Percentiles rank a stretch among this genome's conserved stretches.
phyloP scores from a whole-genome alignment of 2,329 filamentous ascomycete species.

The Alternaria infectoria region DNA sequence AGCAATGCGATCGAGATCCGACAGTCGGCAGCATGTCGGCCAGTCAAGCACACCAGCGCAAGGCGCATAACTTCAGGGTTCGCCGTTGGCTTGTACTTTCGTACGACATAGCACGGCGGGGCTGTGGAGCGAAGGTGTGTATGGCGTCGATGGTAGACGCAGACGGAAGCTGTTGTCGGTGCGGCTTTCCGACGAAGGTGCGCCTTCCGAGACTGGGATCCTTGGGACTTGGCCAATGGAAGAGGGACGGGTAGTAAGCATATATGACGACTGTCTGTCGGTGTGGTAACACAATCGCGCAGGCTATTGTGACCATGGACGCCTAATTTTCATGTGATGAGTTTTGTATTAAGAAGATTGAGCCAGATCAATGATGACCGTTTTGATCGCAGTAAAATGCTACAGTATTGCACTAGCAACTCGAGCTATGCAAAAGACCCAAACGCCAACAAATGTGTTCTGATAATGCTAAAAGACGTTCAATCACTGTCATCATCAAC shows the following conservation, averaged over 20 bases:
- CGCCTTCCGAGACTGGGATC: constrained; percentile 22
- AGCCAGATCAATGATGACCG: background rate
- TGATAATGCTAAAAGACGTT: background rate
- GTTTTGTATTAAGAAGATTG: background rate
- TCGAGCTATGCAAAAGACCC: constrained; percentile 4
- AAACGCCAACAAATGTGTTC: constrained; percentile 3
- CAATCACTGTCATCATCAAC: constrained; percentile 71
- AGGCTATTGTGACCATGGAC: background rate
- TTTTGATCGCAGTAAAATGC: constrained; percentile 4
- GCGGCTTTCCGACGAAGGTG: constrained; percentile 12
- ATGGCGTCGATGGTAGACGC: constrained; percentile 4
- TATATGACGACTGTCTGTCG: background rate
- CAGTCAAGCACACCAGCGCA: background rate
- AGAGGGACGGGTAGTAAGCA: background rate
- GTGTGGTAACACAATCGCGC: background rate
- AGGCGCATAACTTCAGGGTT: background rate
- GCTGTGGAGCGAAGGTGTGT: constrained; percentile 14
- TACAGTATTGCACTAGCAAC: background rate
- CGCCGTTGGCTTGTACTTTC: background rate
- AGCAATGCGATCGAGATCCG: background rate
- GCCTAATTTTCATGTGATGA: background rate
- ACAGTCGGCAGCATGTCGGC: constrained; percentile 6
- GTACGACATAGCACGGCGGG: constrained; percentile 13
- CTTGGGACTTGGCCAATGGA: constrained; percentile 13
- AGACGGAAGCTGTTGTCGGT: constrained; percentile 25